These are phyloP conservation scores for Colletotrichum magnum DNA, from an alignment of 2,329 filamentous ascomycete species.

Conservation along the genomic window DNA sequence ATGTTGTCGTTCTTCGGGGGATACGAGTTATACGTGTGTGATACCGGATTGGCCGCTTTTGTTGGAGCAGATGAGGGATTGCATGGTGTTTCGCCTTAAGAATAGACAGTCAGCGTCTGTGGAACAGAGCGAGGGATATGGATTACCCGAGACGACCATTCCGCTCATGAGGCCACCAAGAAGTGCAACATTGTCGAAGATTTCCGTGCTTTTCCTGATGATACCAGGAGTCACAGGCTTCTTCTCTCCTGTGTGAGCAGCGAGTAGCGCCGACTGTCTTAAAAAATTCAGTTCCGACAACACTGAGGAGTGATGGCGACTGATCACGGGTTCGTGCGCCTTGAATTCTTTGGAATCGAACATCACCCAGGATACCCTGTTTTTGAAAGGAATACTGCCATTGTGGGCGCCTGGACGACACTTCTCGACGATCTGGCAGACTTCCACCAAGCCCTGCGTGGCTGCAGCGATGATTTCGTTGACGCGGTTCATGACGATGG, in stretches of 20 bases:
- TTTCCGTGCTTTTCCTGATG: not conserved
- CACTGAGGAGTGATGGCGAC: conserved; percentile 47
- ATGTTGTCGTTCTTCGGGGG: too few relatives aligned
- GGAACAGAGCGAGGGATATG: not conserved
- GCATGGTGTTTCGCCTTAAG: not conserved
- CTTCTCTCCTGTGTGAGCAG: not conserved
- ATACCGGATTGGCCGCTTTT: not conserved
- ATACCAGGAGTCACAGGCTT: not conserved
- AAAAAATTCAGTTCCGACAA: conserved; percentile 49
- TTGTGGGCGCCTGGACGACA: conserved; percentile 44
- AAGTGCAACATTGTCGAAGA: conserved; percentile 25
- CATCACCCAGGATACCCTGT: conserved; percentile 45
- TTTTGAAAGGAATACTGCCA: conserved; percentile 42
- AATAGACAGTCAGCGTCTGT: not conserved
- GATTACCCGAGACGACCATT: conserved; percentile 14
- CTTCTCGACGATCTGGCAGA: conserved; percentile 48
- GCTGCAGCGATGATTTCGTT: conserved; percentile 49
- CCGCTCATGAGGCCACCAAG: conserved; percentile 17
- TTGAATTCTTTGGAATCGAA: conserved; percentile 46
- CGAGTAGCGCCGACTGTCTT: conserved; percentile 14
- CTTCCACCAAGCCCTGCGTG: conserved; percentile 46
- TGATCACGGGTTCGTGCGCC: conserved; percentile 46
- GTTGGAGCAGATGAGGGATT: not conserved
- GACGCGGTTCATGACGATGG: conserved; percentile 46
- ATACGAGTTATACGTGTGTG: not conserved